Conservation (phyloP, 768 basidiomycete genomes). For the Coprinopsis strossmayeri region DNA sequence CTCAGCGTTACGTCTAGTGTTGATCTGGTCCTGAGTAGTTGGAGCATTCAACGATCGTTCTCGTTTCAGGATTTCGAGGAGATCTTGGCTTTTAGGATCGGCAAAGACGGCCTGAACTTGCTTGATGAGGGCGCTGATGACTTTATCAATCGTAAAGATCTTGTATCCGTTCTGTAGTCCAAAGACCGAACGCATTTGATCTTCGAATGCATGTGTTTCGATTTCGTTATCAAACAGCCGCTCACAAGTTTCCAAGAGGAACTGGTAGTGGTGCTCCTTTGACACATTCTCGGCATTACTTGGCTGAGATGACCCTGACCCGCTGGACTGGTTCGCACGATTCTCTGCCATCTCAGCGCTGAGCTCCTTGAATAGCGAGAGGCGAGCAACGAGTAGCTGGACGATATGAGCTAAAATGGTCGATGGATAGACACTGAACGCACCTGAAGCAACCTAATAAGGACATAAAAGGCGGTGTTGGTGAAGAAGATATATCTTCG, state of each 20-base stretch:
- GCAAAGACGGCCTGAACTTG: constrained; percentile 63
- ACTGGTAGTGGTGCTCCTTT: constrained; percentile 69
- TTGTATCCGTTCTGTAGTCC: constrained; percentile 83
- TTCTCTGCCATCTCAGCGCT: constrained; percentile 38
- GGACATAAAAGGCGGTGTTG: constrained; percentile 83
- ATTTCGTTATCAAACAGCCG: constrained; percentile 88
- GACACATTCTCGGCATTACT: constrained; percentile 27
- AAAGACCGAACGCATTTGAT: constrained; percentile 83
- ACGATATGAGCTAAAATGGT: neutral
- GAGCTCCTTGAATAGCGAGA: constrained; percentile 74
- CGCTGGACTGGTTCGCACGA: constrained; percentile 16
- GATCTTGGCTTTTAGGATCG: constrained; percentile 65
- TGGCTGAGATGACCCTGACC: constrained; percentile 21
- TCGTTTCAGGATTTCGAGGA: constrained; percentile 63
- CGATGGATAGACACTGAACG: constrained; percentile 18
- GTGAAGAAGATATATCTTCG: constrained; percentile 69
- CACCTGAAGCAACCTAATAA: constrained; percentile 85
- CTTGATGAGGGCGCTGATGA: constrained; percentile 84
- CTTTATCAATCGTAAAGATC: constrained; percentile 91
- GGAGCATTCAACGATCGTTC: constrained; percentile 54
- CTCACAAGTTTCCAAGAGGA: constrained; percentile 84
- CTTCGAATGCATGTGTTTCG: constrained; percentile 83
- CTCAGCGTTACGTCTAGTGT: constrained; percentile 59
- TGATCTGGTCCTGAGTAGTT: constrained; percentile 67
- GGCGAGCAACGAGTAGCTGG: constrained; percentile 77